phyloP scores from a whole-genome alignment of 2,329 filamentous ascomycete genomes.

The Taxawa tesnikishii region DNA sequence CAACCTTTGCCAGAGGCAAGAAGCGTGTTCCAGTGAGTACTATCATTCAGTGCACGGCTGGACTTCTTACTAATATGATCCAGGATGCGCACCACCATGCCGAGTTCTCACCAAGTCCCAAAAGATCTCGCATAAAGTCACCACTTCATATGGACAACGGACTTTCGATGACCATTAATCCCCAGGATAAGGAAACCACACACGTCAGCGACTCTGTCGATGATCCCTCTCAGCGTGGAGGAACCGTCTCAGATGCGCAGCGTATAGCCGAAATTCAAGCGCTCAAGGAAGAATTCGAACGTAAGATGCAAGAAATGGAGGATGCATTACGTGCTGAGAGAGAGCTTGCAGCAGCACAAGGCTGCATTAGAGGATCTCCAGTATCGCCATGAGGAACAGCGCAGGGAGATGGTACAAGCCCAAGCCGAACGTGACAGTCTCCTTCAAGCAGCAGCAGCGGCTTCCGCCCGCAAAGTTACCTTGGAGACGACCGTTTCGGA shows the following conservation, averaged over 20 bases:
- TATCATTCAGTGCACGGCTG: too few relatives aligned
- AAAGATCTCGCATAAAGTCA: constrained; percentile 14
- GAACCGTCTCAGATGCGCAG: background rate
- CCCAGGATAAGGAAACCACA: constrained; percentile 22
- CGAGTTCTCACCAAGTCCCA: constrained; percentile 4
- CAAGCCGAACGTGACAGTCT: constrained; percentile 15
- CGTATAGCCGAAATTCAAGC: constrained; percentile 2
- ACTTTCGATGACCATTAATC: constrained; percentile 18
- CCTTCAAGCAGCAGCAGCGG: constrained; percentile 11
- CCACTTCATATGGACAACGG: too few relatives aligned
- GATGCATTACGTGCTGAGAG: background rate
- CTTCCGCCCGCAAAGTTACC: constrained; percentile 11
- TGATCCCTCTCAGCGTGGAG: constrained; percentile 11
- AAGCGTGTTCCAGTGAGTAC: too few relatives aligned
- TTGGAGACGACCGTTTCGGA: constrained; percentile 7
- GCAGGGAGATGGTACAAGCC: constrained; percentile 13
- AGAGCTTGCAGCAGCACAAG: constrained; percentile 14
- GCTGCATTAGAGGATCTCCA: constrained; percentile 19
- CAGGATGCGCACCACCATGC: too few relatives aligned
- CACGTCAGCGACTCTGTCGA: constrained; percentile 30
- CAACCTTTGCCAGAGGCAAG: constrained; percentile 3
- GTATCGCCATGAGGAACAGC: constrained; percentile 20
- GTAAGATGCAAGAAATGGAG: background rate
- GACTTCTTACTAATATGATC: too few relatives aligned
- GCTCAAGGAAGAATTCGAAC: background rate